Evolutionary conservation across 2,329 filamentous ascomycete species (phyloP).

Genomic region (Truncatella angustata): DNA sequence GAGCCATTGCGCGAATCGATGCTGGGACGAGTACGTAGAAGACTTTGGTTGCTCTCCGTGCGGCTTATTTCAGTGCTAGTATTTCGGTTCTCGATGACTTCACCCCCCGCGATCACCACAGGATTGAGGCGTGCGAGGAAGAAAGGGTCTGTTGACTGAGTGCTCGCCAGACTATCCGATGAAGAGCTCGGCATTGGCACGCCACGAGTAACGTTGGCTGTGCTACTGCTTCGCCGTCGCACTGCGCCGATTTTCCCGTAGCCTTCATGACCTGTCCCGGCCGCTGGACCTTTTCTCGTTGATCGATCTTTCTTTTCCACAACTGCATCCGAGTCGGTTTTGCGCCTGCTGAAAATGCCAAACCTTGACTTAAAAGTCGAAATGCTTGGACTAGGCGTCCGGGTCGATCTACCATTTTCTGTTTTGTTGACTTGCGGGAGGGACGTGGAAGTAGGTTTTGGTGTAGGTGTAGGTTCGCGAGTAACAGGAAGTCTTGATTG

Average conservation of each 20-base stretch:
- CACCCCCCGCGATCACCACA: conserved; percentile 64
- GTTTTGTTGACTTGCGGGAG: conserved; percentile 20
- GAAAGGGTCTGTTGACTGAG: conserved; percentile 51
- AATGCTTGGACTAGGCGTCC: conserved; percentile 55
- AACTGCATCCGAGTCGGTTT: conserved; percentile 52
- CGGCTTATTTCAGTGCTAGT: conserved; percentile 45
- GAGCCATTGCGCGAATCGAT: conserved; percentile 42
- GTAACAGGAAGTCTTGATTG: conserved; percentile 27
- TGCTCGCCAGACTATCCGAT: conserved; percentile 48
- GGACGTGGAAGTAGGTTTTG: conserved; percentile 17
- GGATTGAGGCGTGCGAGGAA: conserved; percentile 62
- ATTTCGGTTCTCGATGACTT: conserved; percentile 60
- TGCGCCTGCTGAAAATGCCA: conserved; percentile 74
- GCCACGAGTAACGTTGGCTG: conserved; percentile 45
- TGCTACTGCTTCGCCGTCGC: conserved; percentile 63
- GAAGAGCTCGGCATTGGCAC: conserved; percentile 44
- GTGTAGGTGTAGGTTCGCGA: conserved; percentile 34
- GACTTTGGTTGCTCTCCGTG: conserved; percentile 50
- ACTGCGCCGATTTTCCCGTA: conserved; percentile 65
- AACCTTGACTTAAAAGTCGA: conserved; percentile 65
- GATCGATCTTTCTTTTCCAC: conserved; percentile 57
- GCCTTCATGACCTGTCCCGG: conserved; percentile 92
- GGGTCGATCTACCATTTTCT: conserved; percentile 29
- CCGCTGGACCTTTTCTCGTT: conserved; percentile 73
- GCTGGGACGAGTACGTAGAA: conserved; percentile 38